Percentiles rank a stretch among this genome's conserved stretches.
Evolutionary conservation across 2,329 filamentous ascomycete species (phyloP).

Genomic region (Fusarium denticulatum): DNA sequence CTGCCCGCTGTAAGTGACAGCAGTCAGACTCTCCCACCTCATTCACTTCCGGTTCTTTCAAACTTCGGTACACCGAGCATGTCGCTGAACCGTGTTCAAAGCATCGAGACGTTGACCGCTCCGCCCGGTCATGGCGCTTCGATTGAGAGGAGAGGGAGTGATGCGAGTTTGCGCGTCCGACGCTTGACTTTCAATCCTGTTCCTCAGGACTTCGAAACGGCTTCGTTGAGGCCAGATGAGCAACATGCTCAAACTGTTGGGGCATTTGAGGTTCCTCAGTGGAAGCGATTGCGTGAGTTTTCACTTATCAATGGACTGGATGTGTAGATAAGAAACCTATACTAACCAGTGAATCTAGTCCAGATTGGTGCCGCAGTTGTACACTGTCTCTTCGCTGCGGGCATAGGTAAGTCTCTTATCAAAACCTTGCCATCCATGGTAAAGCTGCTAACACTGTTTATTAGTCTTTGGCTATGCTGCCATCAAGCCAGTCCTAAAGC

Average conservation of each 20-base stretch:
- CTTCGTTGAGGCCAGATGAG: slow-evolving; percentile 51
- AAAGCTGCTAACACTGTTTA: background rate
- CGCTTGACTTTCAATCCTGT: slow-evolving; percentile 66
- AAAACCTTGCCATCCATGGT: background rate
- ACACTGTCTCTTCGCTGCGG: slow-evolving; percentile 77
- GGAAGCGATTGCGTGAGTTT: slow-evolving; percentile 62
- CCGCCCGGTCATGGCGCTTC: slow-evolving; percentile 39
- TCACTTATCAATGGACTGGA: background rate
- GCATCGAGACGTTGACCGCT: slow-evolving; percentile 60
- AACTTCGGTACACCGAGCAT: slow-evolving; percentile 45
- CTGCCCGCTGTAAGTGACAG: background rate
- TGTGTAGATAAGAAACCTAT: background rate
- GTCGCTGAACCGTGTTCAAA: slow-evolving; percentile 63
- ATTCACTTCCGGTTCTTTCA: background rate
- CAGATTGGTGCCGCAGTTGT: slow-evolving; percentile 45
- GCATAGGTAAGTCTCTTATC: slow-evolving; percentile 54
- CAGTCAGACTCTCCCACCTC: background rate
- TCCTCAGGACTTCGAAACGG: slow-evolving; percentile 62
- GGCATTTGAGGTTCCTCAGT: slow-evolving; percentile 64
- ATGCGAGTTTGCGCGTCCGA: slow-evolving; percentile 58
- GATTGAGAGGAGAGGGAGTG: slow-evolving; percentile 52
- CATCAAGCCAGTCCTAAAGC: slow-evolving; percentile 81
- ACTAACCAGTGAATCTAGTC: slow-evolving; percentile 33
- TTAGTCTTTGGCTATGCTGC: slow-evolving; percentile 84
- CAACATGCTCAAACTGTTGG: slow-evolving; percentile 55